phyloP scores from a whole-genome alignment of 1,139 yeast genomes.

The Candida freyschussii region DNA sequence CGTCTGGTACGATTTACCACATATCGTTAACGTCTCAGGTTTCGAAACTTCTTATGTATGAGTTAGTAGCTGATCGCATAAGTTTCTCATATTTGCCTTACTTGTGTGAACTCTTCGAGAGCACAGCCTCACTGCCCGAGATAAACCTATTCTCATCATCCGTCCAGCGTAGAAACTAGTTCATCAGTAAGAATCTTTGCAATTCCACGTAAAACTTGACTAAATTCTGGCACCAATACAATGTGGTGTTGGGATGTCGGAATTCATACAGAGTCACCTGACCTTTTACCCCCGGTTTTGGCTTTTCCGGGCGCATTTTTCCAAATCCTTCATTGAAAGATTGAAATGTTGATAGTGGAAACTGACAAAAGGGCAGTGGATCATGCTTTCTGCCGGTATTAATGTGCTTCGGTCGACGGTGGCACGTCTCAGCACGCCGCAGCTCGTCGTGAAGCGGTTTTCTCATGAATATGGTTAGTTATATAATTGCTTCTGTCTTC shows the following conservation, averaged over 20 bases:
- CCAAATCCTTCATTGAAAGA: too few species aligned
- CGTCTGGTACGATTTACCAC: slow-evolving; percentile 49
- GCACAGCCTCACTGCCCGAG: slow-evolving; percentile 4
- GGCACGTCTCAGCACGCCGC: slow-evolving; percentile 10
- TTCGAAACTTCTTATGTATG: slow-evolving; percentile 6
- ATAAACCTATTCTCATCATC: slow-evolving; percentile 2
- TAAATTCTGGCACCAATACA: too few species aligned
- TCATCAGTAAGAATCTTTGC: not conserved
- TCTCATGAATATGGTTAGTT: slow-evolving; percentile 61
- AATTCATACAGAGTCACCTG: too few species aligned
- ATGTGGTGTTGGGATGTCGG: too few species aligned
- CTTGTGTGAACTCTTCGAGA: slow-evolving; percentile 10
- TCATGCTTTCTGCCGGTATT: slow-evolving; percentile 12
- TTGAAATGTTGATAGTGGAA: too few species aligned
- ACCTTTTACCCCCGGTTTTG: too few species aligned
- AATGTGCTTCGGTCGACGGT: too few species aligned
- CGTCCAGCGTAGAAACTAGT: not conserved
- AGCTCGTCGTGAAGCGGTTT: slow-evolving; percentile 37
- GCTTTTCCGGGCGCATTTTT: too few species aligned
- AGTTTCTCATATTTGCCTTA: slow-evolving; percentile 3
- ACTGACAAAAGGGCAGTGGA: too few species aligned
- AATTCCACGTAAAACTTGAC: slow-evolving; percentile 1
- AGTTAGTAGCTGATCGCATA: slow-evolving; percentile 1
- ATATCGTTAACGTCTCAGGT: slow-evolving; percentile 37
- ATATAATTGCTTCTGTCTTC: not conserved